Base-by-base conservation (phyloP, 805 yeast species). In the Candida chilensis region DNA sequence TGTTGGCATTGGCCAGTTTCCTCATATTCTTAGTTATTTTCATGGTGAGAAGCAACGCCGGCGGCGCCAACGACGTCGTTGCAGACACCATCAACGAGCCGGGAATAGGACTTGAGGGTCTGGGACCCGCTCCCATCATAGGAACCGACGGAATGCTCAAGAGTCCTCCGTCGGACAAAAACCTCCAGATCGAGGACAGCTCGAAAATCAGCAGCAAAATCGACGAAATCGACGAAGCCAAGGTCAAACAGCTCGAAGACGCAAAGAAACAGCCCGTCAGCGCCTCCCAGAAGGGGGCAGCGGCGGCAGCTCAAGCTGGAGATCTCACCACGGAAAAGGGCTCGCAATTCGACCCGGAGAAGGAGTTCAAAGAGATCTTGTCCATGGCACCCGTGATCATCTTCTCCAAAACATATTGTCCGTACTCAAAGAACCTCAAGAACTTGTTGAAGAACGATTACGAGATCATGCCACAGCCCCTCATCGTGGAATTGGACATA, bases 401-500 rank as follows among this genome's bases (percentile, higher is more conserved):
- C 4, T 74, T 78, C 62, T 67, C 76, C 12, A 71, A 71, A 38
- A 57, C 73, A 1, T 60, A 60, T 45, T 83, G 96, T 57, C 96
- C 95, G 18, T 85, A 64, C 53, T 82, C 94, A 14, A 71, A 68
- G 45, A 65, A 62, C 32, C 67, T 88, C 45, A 92, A 88, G 58
- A 63, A 67, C 16, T 58, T 88, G 27, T 61, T 90, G 27, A 52
- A 54, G 13, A 71, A 67, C 14, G 71, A 74, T 40, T 87, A 84
- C 54, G 67, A 67, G 30, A 73, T 90, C 37, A 64, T 69, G 3
- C 98, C 97, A 4, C 56, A 64, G 19, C 88, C 86, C 3, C 46
- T 64, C 5, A 67, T 83, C 32, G 84, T 90, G 12, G 97, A 90
- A 48, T 64, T 90, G 31, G 96, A 90, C 54, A 66, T 64, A 44